These are phyloP conservation scores for Hanseniaspora jakobsenii DNA, from an alignment of 805 yeast species.

Conservation along the genomic window DNA sequence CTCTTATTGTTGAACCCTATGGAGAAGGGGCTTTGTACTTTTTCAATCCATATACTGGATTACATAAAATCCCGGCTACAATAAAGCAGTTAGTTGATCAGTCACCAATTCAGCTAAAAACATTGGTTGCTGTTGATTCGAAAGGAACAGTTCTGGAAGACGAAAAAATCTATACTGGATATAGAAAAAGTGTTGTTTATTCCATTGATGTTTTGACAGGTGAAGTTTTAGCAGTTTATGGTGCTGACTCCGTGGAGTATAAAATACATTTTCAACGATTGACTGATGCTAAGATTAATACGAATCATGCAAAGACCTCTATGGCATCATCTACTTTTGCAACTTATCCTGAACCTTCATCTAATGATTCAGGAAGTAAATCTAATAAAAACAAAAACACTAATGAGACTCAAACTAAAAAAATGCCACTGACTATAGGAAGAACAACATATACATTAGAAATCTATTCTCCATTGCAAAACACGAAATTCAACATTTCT, in stretches of 20 bases:
- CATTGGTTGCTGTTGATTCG: constrained; percentile 35
- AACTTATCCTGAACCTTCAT: constrained; percentile 8
- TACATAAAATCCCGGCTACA: constrained; percentile 70
- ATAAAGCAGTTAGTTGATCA: constrained; percentile 65
- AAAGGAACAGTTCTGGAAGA: constrained; percentile 32
- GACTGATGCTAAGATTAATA: constrained; percentile 11
- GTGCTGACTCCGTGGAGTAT: constrained; percentile 34
- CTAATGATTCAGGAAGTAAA: constrained; percentile 2
- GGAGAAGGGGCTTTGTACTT: constrained; percentile 75
- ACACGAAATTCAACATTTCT: constrained; percentile 71
- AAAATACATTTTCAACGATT: constrained; percentile 17
- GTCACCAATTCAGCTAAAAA: constrained; percentile 67
- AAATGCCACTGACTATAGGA: constrained; percentile 49
- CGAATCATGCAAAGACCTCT: neutral
- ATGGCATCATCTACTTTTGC: constrained; percentile 9
- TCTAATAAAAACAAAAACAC: constrained; percentile 18
- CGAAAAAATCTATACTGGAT: constrained; percentile 81
- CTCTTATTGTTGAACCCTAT: constrained; percentile 86
- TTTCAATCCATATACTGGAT: constrained; percentile 60
- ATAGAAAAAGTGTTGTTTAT: constrained; percentile 61
- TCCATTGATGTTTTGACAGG: constrained; percentile 68
- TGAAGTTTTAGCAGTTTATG: constrained; percentile 56
- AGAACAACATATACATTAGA: constrained; percentile 59
- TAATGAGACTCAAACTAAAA: constrained; percentile 22
- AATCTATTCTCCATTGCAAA: constrained; percentile 56